A percentile compares a stretch with the other conserved stretches of the same genome.
phyloP scores from a whole-genome alignment of 495 filamentous ascomycete species.

The Penicillium taxi region DNA sequence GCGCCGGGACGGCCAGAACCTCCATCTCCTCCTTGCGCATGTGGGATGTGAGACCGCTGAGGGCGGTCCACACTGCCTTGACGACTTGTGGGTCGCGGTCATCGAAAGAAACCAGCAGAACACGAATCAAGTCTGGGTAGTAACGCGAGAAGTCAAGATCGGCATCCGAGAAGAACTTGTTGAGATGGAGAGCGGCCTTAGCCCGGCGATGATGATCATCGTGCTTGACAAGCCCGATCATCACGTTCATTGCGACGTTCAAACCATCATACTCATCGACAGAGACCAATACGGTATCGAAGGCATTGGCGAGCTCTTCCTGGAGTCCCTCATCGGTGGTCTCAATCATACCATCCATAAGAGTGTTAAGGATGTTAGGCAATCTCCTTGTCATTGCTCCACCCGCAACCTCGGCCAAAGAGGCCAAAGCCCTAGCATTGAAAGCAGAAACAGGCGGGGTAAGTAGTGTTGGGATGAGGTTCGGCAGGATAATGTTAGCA shows the following conservation, averaged over 20 bases:
- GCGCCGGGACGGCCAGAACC: conserved; percentile 75
- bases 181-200: conserved; percentile 68
- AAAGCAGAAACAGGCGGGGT: conserved; percentile 85
- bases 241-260: conserved; percentile 87
- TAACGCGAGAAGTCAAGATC: conserved; percentile 88
- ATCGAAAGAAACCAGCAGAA: conserved; percentile 83
- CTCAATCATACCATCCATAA: conserved; percentile 85
- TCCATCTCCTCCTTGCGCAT: conserved; percentile 99
- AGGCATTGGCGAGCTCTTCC: conserved; percentile 64
- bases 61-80: conserved; percentile 84
- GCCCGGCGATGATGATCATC: conserved; percentile 81
- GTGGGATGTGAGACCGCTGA: conserved; percentile 77
- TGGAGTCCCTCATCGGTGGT: conserved; percentile 69
- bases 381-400: conserved; percentile 81
- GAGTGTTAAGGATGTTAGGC: conserved; percentile 78
- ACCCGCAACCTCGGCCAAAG: conserved; percentile 82
- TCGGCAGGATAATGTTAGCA: conserved; percentile 92
- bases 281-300: conserved; percentile 81
- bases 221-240: conserved; percentile 79
- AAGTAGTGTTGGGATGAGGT: conserved; percentile 87
- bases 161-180: conserved; percentile 77
- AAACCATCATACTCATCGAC: conserved; percentile 95
- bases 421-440: conserved; percentile 89
- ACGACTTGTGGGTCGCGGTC: conserved; percentile 78
- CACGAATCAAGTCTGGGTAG: conserved; percentile 86